Conservation (phyloP, 2,329 filamentous ascomycete species). For the Gliomastix tumulicola region DNA sequence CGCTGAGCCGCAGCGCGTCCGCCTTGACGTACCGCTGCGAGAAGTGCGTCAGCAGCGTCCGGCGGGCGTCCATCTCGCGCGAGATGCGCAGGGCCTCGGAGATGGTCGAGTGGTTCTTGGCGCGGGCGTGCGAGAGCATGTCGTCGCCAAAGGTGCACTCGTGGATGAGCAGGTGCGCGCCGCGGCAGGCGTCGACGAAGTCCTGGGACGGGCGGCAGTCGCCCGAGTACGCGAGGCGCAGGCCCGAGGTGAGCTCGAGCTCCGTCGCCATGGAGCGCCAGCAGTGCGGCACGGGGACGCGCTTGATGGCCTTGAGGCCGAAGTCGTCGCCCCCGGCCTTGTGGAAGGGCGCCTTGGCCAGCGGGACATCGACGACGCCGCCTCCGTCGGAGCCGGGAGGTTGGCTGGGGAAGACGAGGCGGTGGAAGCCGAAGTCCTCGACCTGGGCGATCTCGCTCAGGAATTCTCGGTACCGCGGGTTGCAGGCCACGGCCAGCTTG, state of each 20-base stretch:
- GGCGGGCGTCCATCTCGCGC: constrained; percentile 67
- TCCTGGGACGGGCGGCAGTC: constrained; percentile 74
- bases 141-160: constrained; percentile 96
- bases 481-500: constrained; percentile 61
- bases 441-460: constrained; percentile 72
- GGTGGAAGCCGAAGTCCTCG: constrained; percentile 66
- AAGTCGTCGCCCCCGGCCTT: constrained; percentile 40
- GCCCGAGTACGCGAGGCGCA: constrained; percentile 89
- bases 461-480: constrained; percentile 66
- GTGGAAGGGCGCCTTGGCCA: constrained; percentile 20
- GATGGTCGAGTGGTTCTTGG: constrained; percentile 88
- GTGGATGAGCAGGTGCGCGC: constrained; percentile 81
- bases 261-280: constrained; percentile 68
- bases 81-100: constrained; percentile 77
- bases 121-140: constrained; percentile 65
- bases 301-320: constrained; percentile 60
- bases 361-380: constrained; percentile 21
- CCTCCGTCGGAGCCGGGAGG: constrained; percentile 7
- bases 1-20: constrained; percentile 16
- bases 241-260: constrained; percentile 69
- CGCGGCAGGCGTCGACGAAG: constrained; percentile 66
- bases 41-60: constrained; percentile 88
- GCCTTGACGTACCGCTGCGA: constrained; percentile 83
- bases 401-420: constrained; percentile 27
- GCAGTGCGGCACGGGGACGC: constrained; percentile 71